A percentile compares a stretch with the other conserved stretches of the same genome.
Evolutionary conservation across 129 eudicot species (phyloP).

Genomic region (Artemisia argyi): DNA sequence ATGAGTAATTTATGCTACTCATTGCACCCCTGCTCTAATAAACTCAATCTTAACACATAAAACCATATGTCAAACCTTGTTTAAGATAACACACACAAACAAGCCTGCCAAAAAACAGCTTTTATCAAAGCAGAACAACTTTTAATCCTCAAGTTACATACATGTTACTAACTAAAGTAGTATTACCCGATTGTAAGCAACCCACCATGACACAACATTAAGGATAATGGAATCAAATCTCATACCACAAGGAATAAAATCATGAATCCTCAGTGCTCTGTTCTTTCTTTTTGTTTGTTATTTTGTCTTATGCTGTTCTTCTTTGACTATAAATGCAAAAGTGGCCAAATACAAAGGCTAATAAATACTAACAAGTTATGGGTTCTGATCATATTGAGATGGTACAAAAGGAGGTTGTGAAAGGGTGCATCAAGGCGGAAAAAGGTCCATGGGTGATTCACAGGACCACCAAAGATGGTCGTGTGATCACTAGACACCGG

Average conservation of each 20-base stretch:
- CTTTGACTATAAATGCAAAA: background rate
- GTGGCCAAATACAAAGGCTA: background rate
- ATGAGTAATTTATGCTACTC: too few relatives aligned
- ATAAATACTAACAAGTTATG: background rate
- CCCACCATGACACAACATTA: background rate
- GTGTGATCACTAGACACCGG: slow-evolving; percentile 37
- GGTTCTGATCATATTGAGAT: background rate
- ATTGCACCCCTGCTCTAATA: too few relatives aligned
- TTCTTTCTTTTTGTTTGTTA: background rate
- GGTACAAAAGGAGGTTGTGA: slow-evolving; percentile 17
- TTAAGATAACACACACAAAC: too few relatives aligned
- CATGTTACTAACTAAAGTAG: background rate
- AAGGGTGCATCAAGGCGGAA: slow-evolving; percentile 46
- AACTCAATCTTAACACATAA: too few relatives aligned
- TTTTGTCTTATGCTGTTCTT: slow-evolving; percentile 23
- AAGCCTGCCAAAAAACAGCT: too few relatives aligned
- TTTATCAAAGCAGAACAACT: too few relatives aligned
- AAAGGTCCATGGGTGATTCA: slow-evolving; percentile 70
- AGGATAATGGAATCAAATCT: slow-evolving; percentile 29
- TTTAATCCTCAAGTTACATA: background rate
- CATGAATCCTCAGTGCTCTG: slow-evolving; percentile 12
- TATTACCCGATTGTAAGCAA: background rate
- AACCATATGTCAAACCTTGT: too few relatives aligned
- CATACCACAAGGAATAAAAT: slow-evolving; percentile 31
- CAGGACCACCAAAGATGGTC: slow-evolving; percentile 47